These are phyloP conservation scores for Cercospora sojina DNA, from an alignment of 2,329 filamentous ascomycete genomes.

Conservation along the genomic window DNA sequence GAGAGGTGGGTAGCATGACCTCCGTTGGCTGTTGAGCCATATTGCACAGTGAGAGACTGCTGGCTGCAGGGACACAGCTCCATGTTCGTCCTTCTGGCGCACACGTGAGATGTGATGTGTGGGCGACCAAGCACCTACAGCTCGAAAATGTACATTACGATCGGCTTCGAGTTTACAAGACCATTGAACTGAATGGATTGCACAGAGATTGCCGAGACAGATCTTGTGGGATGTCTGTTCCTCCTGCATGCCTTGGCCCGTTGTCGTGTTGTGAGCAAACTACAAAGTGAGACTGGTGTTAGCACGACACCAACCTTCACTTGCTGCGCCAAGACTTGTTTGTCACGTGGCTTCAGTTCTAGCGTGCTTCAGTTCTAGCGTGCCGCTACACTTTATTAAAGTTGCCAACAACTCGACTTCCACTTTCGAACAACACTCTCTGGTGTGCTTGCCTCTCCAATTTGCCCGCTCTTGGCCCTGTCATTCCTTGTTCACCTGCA, in stretches of 20 bases:
- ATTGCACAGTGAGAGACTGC: neutral
- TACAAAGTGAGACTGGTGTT: neutral
- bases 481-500: neutral
- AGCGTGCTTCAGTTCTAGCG: neutral
- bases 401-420: neutral
- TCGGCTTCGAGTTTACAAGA: neutral
- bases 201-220: neutral
- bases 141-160: neutral
- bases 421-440: neutral
- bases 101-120: neutral
- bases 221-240: neutral
- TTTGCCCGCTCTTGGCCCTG: neutral
- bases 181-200: neutral
- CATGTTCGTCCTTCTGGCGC: neutral
- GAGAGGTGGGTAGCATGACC: neutral
- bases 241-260: neutral
- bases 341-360: neutral
- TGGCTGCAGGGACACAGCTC: neutral
- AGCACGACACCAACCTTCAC: neutral
- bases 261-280: neutral
- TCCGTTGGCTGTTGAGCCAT: neutral
- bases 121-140: neutral
- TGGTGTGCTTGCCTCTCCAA: neutral
- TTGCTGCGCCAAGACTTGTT: neutral
- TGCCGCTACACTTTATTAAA: neutral